These are phyloP conservation scores for Aspergillus oerlinghausenensis DNA, from an alignment of 2,329 filamentous ascomycete genomes.

Conservation along the genomic window DNA sequence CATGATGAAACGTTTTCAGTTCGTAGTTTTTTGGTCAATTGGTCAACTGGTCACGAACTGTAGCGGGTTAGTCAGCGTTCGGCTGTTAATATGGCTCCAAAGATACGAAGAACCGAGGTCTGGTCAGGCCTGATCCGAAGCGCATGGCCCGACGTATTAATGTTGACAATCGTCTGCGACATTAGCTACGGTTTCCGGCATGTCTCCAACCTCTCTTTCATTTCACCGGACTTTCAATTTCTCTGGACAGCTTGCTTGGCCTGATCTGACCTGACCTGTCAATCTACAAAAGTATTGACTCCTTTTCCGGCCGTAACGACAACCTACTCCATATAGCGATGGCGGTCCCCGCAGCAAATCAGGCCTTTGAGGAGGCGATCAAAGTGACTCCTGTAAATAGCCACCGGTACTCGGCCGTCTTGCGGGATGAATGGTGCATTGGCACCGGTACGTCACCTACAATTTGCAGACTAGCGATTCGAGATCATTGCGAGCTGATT, in stretches of 20 bases:
- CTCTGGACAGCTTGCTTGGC: not conserved
- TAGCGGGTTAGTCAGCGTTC: not conserved
- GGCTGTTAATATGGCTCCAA: not conserved
- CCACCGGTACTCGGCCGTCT: slow-evolving; percentile 55
- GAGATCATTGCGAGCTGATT: slow-evolving; percentile 1
- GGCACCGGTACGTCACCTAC: slow-evolving; percentile 50
- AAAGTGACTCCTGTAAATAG: slow-evolving; percentile 37
- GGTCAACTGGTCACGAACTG: not conserved
- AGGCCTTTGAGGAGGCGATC: slow-evolving; percentile 36
- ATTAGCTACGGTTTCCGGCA: not conserved
- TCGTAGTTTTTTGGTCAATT: not conserved
- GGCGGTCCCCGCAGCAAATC: slow-evolving; percentile 14
- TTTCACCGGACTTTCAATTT: not conserved
- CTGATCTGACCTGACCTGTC: not conserved
- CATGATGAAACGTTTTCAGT: not conserved
- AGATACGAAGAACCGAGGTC: slow-evolving; percentile 1
- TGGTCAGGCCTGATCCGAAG: not conserved
- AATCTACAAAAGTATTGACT: not conserved
- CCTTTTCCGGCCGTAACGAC: not conserved
- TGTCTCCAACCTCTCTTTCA: not conserved
- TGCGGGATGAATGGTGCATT: slow-evolving; percentile 60
- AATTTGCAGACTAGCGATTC: not conserved
- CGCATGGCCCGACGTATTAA: not conserved
- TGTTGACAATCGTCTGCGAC: not conserved
- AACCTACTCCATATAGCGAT: not conserved